Base-by-base conservation (phyloP, 805 yeast species). In the Sungouiozyma intestinalis region DNA sequence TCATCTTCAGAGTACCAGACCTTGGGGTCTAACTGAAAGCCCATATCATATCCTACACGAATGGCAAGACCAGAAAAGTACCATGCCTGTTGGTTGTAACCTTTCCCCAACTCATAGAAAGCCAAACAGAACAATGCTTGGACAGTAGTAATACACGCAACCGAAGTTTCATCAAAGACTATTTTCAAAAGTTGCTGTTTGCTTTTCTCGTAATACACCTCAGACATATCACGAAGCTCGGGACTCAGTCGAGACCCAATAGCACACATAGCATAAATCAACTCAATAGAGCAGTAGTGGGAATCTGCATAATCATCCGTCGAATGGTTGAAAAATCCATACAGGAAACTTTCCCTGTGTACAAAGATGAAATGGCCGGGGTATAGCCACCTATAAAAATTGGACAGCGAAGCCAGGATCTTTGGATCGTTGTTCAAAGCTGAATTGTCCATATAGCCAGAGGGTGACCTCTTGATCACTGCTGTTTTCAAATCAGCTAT, bases 1-100 rank as follows among this genome's bases (percentile, higher is more conserved):
- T 57, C 57, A 29, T 59, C 64, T 11, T 56, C 61, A 7, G 64
- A 51, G 48, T 69, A 69, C 81, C 81, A 77, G n/a, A 71, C 74
- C 45, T 72, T 64, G 2, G 83, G 82, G 46, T 74, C 71, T 42
- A 77, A 59, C 51, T 78, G 81, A 52, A 77, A 77, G 1, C 83
- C 83, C 50, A 78, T 62, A 53, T 77, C 80, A 48, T 70, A 74
- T 1, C 85, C 85, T 66, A 78, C 77, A 40, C 84, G 60, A 49
- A 77, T 69, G 7, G 81, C 83, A 40, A 71, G 66, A 3, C 84
- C 85, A 3, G 74, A 66, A 31, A 77, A 65, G 69, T 76, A 71
- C 83, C 83, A 78, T 4, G 80, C 79, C 38, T 73, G 65, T 19
- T 77, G 71, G 49, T 73, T 75, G 40, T 69, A 59, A 2, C 82